Evolutionary conservation across 192 early-diverging fungal genomes (phyloP), one percentile per base, ranked within the genome.

Genomic region (Backusella macrospora): DNA sequence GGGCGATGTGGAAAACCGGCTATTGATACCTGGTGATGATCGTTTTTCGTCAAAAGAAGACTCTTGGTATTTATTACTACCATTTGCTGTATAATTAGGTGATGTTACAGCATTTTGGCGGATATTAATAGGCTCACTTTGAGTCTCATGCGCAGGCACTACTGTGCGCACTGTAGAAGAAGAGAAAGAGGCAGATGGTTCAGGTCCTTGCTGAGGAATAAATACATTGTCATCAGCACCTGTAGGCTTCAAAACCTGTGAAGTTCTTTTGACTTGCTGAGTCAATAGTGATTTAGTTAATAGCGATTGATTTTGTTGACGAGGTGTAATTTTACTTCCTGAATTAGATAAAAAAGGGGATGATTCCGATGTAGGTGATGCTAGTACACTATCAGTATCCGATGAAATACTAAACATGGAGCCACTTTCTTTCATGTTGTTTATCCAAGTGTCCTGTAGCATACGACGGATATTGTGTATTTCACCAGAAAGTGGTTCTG

Each of bases 161-260:
- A 77, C 72, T 15, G 76, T 77, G 16, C 70, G 76, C 7, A 72
- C 70, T 29, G 76, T 77, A 12, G 76, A 77, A 8, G 76, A 77
- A 16, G 76, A 77, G 72, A 77, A 72, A 1, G 76, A 77, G 6
- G 63, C 70, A 15, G 76, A 67, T 5, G 76, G 76, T 15, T 63
- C 44, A 8, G 76, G 76, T 10, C 64, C 76, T 37, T 72, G 55
- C 12, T 39, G 63, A n/a, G 39, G n/a, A 47, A 42, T 39, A 39
- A 47, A 29, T 5, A 48, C 62, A n/a, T 62, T 39, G 13, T 37
- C 37, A 37, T 38, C 29, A 46, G 13, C 4, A 48, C 42, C 44
- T 7, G 59, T 26, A 38, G 49, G 21, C 15, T 37, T 37, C 29
- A 7, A 6, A 15, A 48, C 45, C 40, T 68, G 26, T 15, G n/a